Evolutionary conservation across 2,329 filamentous ascomycete genomes (phyloP).

Genomic region (Paraphoma sp.): DNA sequence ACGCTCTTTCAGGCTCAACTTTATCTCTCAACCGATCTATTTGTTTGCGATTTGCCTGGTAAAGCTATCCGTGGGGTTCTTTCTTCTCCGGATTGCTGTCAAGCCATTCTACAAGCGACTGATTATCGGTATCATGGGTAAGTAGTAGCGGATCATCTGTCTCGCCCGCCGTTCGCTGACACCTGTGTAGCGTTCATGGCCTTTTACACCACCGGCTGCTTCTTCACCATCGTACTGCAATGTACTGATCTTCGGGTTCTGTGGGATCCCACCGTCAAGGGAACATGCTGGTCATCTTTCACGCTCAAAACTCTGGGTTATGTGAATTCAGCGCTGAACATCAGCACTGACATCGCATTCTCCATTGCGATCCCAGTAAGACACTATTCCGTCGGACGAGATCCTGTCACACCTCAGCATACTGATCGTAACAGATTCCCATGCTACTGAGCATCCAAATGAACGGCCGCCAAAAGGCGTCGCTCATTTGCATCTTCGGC

Average conservation of each 20-base stretch:
- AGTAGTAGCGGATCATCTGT: conserved; percentile 11
- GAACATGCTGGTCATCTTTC: conserved; percentile 51
- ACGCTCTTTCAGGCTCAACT: conserved; percentile 55
- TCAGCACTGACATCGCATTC: conserved; percentile 52
- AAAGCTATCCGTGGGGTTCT: conserved; percentile 58
- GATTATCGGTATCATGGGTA: conserved; percentile 55
- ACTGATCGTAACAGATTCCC: conserved; percentile 20
- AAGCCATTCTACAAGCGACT: conserved; percentile 49
- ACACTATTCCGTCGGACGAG: background rate
- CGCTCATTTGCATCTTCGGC: conserved; percentile 51
- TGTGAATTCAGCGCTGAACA: conserved; percentile 53
- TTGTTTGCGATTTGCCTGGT: conserved; percentile 54
- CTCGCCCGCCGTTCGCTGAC: background rate
- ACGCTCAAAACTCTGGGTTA: conserved; percentile 55
- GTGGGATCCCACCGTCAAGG: conserved; percentile 52
- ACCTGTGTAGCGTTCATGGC: conserved; percentile 50
- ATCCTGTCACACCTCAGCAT: too few relatives aligned
- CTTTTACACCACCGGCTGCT: conserved; percentile 53
- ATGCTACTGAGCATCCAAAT: conserved; percentile 46
- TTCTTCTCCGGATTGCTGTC: conserved; percentile 55
- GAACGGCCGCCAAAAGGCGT: conserved; percentile 50
- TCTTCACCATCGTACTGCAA: conserved; percentile 57
- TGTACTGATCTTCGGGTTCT: conserved; percentile 55
- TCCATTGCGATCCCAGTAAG: conserved; percentile 47
- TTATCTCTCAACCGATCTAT: conserved; percentile 57